phyloP scores from a whole-genome alignment of 106 monocot genomes.

The Acorus calamus region DNA sequence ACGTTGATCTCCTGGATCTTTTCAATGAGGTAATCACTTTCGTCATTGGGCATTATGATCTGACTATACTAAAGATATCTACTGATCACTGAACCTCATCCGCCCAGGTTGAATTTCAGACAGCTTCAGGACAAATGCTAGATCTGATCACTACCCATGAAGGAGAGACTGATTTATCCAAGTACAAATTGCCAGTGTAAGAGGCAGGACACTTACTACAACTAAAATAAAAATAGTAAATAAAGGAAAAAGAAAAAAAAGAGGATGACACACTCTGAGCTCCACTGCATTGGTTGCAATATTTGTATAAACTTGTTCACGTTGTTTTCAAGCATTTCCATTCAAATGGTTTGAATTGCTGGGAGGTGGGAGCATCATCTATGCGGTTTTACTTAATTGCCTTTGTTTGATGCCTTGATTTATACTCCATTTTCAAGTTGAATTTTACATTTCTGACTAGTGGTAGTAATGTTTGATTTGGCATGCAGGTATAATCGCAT shows the following conservation, averaged over 20 bases:
- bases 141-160: constrained; percentile 92
- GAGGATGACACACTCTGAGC: too few relatives aligned
- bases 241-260: too few relatives aligned
- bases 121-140: constrained; percentile 93
- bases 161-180: constrained; percentile 82
- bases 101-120: constrained; percentile 87
- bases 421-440: too few relatives aligned
- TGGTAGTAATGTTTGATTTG: background rate
- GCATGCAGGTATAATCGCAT: constrained; percentile 66
- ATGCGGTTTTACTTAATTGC: too few relatives aligned
- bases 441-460: too few relatives aligned
- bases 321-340: too few relatives aligned
- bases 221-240: too few relatives aligned
- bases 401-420: too few relatives aligned
- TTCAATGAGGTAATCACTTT: constrained; percentile 76
- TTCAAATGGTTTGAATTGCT: too few relatives aligned
- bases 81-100: background rate
- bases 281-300: background rate
- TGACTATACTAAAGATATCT: background rate
- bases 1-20: constrained; percentile 87
- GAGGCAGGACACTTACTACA: constrained; percentile 3
- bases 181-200: constrained; percentile 85
- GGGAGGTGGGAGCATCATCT: too few relatives aligned
- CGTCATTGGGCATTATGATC: background rate
- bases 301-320: background rate